Base-by-base conservation (phyloP, 1,284 basidiomycete genomes). In the Fistulina hepatica region DNA sequence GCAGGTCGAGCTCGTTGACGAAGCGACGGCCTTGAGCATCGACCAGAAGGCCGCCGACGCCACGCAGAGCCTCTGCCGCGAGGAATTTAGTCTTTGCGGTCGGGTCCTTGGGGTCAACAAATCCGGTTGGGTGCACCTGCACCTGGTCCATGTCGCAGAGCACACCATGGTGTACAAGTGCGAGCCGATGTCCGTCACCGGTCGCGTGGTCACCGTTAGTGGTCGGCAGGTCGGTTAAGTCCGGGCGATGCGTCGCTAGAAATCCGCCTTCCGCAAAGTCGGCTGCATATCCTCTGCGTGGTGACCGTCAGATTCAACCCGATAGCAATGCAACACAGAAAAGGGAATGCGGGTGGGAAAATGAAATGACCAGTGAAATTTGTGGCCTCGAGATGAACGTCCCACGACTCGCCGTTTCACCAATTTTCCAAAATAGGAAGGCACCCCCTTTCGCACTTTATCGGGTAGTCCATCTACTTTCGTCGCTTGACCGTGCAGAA, bases 121-220 rank as follows among this genome's bases (percentile, higher is more conserved):
- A 73, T 60, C 86, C n/a, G 11, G 86, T 91, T 5, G 82, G 83
- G 54, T 86, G 82, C 10, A 86, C 82, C 57, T 91, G 88, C 12
- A 91, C 82, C 62, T 90, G 89, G 58, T 89, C 84, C 47, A 91
- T 73, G 55, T 91, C 86, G 51, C 88, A 68, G 3, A 69, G 79
- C 48, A 69, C 73, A 32, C 81, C 83, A 8, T 65, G 64, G 54
- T 84, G 38, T 12, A 41, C 43, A 8, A 48, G 71, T 17, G 79
- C 80, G 59, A 86, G 72, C 62, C 84, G 84, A 55, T 81, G 77
- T 19, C 84, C 84, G 50, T 86, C 82, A 50, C 85, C 84, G 2
- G 83, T 86, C 48, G 79, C 86, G 60, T 88, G 84, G 52, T 85
- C 81, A 40, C 82, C 84, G 55, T 88, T 89, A 30, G 85, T 88